Conservation (phyloP, 805 yeast genomes). For the Schwanniomyces polymorphus region DNA sequence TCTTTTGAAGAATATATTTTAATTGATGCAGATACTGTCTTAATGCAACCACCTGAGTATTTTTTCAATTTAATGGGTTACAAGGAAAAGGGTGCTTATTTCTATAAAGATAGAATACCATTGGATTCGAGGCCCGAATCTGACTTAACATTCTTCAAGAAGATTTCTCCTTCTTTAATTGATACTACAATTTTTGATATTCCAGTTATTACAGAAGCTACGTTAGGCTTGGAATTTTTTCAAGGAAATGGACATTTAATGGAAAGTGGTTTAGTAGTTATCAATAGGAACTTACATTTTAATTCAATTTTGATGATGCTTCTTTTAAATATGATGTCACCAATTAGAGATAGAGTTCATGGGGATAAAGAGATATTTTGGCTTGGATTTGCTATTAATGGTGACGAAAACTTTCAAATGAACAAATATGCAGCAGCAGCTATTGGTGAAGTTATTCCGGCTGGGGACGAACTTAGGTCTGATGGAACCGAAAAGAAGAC, state of each 20-base stretch:
- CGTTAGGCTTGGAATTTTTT: constrained; percentile 27
- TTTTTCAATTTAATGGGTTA: constrained; percentile 32
- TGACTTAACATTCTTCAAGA: constrained; percentile 23
- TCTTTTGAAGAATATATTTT: constrained; percentile 56
- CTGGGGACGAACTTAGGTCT: constrained; percentile 15
- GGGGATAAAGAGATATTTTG: constrained; percentile 35
- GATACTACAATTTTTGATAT: constrained; percentile 34
- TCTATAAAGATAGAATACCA: constrained; percentile 30
- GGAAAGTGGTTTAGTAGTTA: constrained; percentile 31
- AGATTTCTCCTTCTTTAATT: constrained; percentile 24
- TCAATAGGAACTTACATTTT: constrained; percentile 26
- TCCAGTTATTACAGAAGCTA: constrained; percentile 30
- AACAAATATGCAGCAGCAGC: constrained; percentile 26
- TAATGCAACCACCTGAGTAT: constrained; percentile 27
- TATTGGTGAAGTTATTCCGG: constrained; percentile 29
- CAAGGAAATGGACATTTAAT: constrained; percentile 40
- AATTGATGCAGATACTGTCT: constrained; percentile 53
- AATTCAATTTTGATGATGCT: constrained; percentile 24
- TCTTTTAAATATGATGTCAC: constrained; percentile 25
- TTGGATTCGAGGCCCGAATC: constrained; percentile 21
- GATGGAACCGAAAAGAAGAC: constrained; percentile 15
- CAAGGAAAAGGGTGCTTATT: constrained; percentile 31
- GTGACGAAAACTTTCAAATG: constrained; percentile 27
- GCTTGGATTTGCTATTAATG: constrained; percentile 25
- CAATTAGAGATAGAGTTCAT: constrained; percentile 21